Evolutionary conservation across 108 stramenopile species (phyloP).

Genomic region (Pseudonitzschia pungens): DNA sequence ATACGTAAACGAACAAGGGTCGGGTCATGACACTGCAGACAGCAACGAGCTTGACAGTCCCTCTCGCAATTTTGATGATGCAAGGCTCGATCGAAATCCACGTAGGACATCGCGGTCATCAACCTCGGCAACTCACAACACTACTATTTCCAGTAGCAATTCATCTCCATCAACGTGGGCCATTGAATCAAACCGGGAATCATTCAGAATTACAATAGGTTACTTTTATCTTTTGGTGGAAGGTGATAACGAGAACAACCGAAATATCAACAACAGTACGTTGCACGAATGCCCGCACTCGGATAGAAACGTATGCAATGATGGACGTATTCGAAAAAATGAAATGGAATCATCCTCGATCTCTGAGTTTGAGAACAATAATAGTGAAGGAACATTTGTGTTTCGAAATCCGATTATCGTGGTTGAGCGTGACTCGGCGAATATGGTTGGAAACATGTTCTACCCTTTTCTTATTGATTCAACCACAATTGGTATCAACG

Average conservation of each 20-base stretch:
- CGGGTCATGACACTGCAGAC: not conserved
- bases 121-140: not conserved
- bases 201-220: not conserved
- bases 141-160: not conserved
- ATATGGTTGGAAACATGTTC: not conserved
- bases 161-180: not conserved
- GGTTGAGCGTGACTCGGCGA: not conserved
- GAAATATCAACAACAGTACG: not conserved
- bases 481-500: not conserved
- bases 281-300: not conserved
- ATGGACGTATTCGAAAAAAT: not conserved
- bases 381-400: not conserved
- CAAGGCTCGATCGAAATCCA: not conserved
- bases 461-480: not conserved
- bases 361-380: not conserved
- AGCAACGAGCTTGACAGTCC: not conserved
- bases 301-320: not conserved
- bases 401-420: not conserved
- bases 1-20: not conserved
- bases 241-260: not conserved
- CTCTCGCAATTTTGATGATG: not conserved
- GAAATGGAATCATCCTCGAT: not conserved
- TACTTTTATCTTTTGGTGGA: not conserved
- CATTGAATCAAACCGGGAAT: not conserved
- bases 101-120: not conserved